These are phyloP conservation scores for Aspergillus chevalieri DNA, from an alignment of 2,329 filamentous ascomycete species.

Conservation along the genomic window DNA sequence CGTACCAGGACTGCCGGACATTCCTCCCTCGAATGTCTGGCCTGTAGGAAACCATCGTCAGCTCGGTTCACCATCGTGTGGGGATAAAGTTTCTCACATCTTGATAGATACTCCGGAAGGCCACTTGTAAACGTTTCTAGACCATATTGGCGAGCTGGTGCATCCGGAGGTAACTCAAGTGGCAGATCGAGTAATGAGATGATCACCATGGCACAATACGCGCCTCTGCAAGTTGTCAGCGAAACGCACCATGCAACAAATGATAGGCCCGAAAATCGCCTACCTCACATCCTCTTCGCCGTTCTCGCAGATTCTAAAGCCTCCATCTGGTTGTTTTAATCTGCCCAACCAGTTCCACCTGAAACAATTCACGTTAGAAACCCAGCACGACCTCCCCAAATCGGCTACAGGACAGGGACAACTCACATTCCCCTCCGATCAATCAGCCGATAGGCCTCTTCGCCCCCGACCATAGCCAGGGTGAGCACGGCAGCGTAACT, in stretches of 20 bases:
- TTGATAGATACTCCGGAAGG: slow-evolving; percentile 71
- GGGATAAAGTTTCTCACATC: slow-evolving; percentile 53
- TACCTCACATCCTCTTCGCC: slow-evolving; percentile 91
- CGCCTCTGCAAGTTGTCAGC: slow-evolving; percentile 55
- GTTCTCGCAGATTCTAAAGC: slow-evolving; percentile 79
- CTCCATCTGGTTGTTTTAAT: slow-evolving; percentile 80
- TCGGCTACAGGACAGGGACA: slow-evolving; percentile 4
- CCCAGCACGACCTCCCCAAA: neutral
- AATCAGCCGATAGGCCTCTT: slow-evolving; percentile 66
- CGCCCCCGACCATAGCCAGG: slow-evolving; percentile 69
- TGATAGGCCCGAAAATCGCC: slow-evolving; percentile 22
- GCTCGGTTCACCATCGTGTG: neutral
- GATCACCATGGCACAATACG: slow-evolving; percentile 83
- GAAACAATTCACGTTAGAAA: slow-evolving; percentile 17
- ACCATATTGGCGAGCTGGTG: slow-evolving; percentile 60
- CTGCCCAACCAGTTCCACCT: slow-evolving; percentile 80
- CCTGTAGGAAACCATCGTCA: slow-evolving; percentile 43
- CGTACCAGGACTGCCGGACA: slow-evolving; percentile 74
- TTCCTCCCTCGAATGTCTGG: slow-evolving; percentile 92
- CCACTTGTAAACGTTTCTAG: slow-evolving; percentile 62
- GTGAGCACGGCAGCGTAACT: slow-evolving; percentile 80
- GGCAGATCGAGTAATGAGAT: slow-evolving; percentile 80
- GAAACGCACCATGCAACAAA: slow-evolving; percentile 9
- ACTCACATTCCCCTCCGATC: slow-evolving; percentile 68
- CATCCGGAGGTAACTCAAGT: slow-evolving; percentile 66